These are phyloP conservation scores for Sistotremastrum suecicum DNA, from an alignment of 768 basidiomycete species.

Conservation along the genomic window DNA sequence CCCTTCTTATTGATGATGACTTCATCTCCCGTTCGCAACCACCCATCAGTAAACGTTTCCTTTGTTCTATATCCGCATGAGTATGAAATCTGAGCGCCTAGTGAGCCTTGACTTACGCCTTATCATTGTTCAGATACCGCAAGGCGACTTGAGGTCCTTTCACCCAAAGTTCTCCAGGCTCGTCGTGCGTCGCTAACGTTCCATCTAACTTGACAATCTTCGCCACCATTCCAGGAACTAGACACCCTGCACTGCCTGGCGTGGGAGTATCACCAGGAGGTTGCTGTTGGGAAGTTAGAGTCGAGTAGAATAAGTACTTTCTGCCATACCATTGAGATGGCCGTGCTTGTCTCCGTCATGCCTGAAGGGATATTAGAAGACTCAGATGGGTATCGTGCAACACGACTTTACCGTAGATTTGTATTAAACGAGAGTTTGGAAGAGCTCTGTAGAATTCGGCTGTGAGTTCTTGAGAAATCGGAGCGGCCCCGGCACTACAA, in stretches of 20 bases:
- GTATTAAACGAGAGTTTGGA: slow-evolving; percentile 1
- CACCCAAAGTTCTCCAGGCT: slow-evolving; percentile 35
- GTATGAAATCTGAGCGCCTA: neutral
- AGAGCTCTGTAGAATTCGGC: slow-evolving; percentile 8
- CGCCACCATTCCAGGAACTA: slow-evolving; percentile 31
- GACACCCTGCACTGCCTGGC: slow-evolving; percentile 21
- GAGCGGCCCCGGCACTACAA: slow-evolving; percentile 12
- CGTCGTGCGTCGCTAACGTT: slow-evolving; percentile 24
- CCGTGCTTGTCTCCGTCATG: slow-evolving; percentile 26
- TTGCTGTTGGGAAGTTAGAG: too few species aligned
- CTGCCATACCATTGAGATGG: slow-evolving; percentile 18
- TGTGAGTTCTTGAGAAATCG: slow-evolving; percentile 8
- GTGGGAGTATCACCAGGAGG: slow-evolving; percentile 3
- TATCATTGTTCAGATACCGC: slow-evolving; percentile 14
- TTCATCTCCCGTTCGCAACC: slow-evolving; percentile 12
- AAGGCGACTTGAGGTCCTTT: slow-evolving; percentile 28
- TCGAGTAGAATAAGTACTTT: neutral
- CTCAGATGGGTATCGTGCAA: too few species aligned
- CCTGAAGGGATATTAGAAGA: slow-evolving; percentile 3
- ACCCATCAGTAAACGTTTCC: slow-evolving; percentile 5
- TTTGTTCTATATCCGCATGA: slow-evolving; percentile 1
- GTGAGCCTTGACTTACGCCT: slow-evolving; percentile 6
- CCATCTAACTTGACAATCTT: slow-evolving; percentile 35
- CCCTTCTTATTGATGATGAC: slow-evolving; percentile 11
- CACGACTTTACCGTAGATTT: too few species aligned